Evolutionary conservation across 169 alveolate species (phyloP).

Genomic region (Neospora caninum): DNA sequence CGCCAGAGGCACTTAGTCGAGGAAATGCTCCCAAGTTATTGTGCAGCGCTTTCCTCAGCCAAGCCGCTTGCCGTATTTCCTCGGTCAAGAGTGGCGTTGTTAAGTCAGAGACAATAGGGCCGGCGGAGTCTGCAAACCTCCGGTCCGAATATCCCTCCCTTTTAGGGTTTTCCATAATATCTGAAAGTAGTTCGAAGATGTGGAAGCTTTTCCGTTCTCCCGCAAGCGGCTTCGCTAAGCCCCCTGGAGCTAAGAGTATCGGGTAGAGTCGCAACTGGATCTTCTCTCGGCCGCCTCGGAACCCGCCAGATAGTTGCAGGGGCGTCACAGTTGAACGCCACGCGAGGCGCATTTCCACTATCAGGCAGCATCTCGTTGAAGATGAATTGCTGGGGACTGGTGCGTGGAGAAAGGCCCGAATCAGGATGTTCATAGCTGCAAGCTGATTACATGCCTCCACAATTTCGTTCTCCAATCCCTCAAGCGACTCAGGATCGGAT

Average conservation of each 20-base stretch:
- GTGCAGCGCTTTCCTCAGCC: neutral
- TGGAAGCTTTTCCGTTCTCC: neutral
- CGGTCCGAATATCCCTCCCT: neutral
- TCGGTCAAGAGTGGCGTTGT: neutral
- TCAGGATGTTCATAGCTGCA: neutral
- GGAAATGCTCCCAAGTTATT: neutral
- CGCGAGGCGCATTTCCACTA: neutral
- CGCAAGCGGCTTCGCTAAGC: neutral
- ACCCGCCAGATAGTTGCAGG: neutral
- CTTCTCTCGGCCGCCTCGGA: neutral
- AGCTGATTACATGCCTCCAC: neutral
- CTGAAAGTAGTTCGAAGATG: neutral
- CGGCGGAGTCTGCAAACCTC: neutral
- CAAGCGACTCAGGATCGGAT: no score
- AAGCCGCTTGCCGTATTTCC: neutral
- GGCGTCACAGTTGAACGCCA: neutral
- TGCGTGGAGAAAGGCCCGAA: neutral
- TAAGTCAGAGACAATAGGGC: no score
- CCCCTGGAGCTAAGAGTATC: neutral
- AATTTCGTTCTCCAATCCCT: neutral
- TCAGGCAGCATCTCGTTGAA: conserved; percentile 21
- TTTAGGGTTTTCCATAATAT: neutral
- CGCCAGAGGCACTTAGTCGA: neutral
- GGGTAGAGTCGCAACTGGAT: neutral
- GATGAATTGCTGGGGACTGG: neutral